A percentile compares a stretch with the other conserved stretches of the same genome.
Conservation (phyloP, 1,139 yeast species). For the Pichia sp. region DNA sequence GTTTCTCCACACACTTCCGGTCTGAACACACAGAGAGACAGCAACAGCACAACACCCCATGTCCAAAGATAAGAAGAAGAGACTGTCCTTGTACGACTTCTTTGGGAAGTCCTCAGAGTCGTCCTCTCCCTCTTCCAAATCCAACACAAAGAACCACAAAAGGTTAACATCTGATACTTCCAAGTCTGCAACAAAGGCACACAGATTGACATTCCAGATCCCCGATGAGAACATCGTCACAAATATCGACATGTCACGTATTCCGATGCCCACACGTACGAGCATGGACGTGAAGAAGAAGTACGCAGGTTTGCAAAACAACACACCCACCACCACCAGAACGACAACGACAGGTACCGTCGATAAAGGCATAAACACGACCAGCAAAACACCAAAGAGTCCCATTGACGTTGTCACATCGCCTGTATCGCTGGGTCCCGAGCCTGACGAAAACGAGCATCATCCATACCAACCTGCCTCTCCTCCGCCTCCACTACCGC, state of each 20-base stretch:
- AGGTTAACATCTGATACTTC: conserved; percentile 7
- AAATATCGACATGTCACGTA: conserved; percentile 2
- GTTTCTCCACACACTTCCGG: too few relatives aligned
- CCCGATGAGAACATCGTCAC: conserved; percentile 15
- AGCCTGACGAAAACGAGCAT: not conserved
- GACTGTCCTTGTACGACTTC: conserved; percentile 14
- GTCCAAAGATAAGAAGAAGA: conserved; percentile 14
- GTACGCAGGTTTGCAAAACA: conserved; percentile 2
- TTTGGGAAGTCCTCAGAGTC: conserved; percentile 14
- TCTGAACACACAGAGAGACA: too few relatives aligned
- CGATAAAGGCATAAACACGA: not conserved
- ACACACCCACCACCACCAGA: too few relatives aligned
- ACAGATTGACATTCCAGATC: conserved; percentile 11
- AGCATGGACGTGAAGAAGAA: not conserved
- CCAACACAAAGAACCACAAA: conserved; percentile 2
- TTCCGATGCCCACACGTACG: conserved; percentile 5
- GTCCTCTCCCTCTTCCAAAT: not conserved
- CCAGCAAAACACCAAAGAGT: not conserved
- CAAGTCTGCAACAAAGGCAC: conserved; percentile 4
- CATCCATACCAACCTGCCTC: not conserved
- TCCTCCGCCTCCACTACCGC: not conserved
- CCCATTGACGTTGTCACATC: not conserved
- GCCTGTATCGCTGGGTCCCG: not conserved
- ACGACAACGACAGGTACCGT: too few relatives aligned
- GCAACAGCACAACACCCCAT: not conserved